Percentiles rank a stretch among this genome's conserved stretches.
phyloP scores from a whole-genome alignment of 2,329 filamentous ascomycete species.

The Talaromyces piceae region DNA sequence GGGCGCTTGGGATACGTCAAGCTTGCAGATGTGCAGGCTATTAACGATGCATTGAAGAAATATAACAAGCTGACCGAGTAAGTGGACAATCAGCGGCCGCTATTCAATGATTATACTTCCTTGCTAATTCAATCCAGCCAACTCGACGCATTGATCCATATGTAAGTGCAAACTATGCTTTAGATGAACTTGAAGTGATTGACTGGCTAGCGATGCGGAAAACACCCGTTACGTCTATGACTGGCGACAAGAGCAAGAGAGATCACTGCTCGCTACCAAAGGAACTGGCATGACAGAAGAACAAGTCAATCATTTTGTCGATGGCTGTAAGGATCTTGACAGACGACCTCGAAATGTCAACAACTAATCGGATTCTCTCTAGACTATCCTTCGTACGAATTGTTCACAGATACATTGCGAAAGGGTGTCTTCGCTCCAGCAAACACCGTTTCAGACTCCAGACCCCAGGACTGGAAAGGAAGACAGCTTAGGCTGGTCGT shows the following conservation, averaged over 20 bases:
- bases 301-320: conserved; percentile 68
- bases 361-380: neutral
- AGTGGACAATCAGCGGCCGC: conserved; percentile 15
- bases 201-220: conserved; percentile 54
- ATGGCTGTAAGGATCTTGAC: conserved; percentile 47
- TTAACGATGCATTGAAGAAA: conserved; percentile 51
- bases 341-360: neutral
- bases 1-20: conserved; percentile 48
- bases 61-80: conserved; percentile 55
- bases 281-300: conserved; percentile 77
- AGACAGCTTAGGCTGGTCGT: conserved; percentile 58
- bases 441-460: conserved; percentile 7
- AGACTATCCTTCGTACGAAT: conserved; percentile 65
- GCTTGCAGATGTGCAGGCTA: conserved; percentile 49
- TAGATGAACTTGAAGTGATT: neutral
- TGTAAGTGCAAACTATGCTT: conserved; percentile 33
- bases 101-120: neutral
- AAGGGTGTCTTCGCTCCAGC: conserved; percentile 46
- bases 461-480: conserved; percentile 33
- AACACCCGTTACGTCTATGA: conserved; percentile 69
- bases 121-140: conserved; percentile 24
- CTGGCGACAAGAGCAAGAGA: conserved; percentile 79
- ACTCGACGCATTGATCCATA: conserved; percentile 58
- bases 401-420: conserved; percentile 56
- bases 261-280: conserved; percentile 55